Evolutionary conservation across 2,329 filamentous ascomycete species (phyloP).

Genomic region (Fusarium hostae): DNA sequence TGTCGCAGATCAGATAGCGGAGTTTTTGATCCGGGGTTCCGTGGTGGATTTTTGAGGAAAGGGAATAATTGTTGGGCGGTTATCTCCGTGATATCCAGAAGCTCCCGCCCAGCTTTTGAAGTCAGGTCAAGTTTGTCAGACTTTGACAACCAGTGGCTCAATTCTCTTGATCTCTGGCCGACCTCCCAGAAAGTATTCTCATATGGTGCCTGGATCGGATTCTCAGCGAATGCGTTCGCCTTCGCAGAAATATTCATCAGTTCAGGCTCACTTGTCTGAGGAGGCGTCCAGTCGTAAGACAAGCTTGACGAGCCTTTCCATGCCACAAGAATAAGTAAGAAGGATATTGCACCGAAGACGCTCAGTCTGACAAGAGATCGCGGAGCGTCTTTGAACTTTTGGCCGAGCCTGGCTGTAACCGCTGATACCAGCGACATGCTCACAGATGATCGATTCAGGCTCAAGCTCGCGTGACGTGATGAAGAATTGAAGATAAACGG

Average conservation of each 20-base stretch:
- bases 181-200: constrained; percentile 47
- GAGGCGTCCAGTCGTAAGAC: neutral
- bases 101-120: neutral
- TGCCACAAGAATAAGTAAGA: neutral
- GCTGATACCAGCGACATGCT: constrained; percentile 1
- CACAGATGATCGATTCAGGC: neutral
- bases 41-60: constrained; percentile 30
- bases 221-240: constrained; percentile 33
- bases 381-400: neutral
- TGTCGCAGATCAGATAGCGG: constrained; percentile 44
- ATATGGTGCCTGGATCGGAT: constrained; percentile 43
- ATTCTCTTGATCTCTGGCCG: constrained; percentile 39
- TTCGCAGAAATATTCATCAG: neutral
- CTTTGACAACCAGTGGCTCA: constrained; percentile 23
- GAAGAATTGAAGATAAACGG: neutral
- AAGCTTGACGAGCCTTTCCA: neutral
- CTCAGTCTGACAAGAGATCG: neutral
- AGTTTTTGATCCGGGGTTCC: constrained; percentile 1
- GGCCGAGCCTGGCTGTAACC: neutral
- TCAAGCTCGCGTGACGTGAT: neutral
- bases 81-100: constrained; percentile 5
- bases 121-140: neutral
- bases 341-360: neutral
- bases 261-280: neutral
- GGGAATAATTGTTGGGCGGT: constrained; percentile 37